Evolutionary conservation across 805 yeast genomes (phyloP).

Genomic region (Spathaspora hagerdaliae): DNA sequence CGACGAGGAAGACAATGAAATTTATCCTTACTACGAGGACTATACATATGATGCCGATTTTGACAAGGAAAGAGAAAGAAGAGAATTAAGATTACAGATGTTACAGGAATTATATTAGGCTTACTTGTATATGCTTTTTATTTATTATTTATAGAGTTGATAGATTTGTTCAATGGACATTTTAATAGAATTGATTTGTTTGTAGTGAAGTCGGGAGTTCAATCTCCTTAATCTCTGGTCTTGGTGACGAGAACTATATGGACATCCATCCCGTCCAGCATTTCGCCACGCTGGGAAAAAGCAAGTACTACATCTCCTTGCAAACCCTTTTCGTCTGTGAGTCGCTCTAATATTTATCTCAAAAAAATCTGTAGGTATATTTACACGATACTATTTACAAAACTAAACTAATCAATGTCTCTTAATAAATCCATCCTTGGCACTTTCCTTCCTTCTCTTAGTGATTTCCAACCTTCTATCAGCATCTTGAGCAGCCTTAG

Average conservation of each 20-base stretch:
- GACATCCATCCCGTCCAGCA: not conserved
- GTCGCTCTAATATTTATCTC: not conserved
- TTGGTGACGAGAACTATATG: too few species aligned
- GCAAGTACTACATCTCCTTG: not conserved
- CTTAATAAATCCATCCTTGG: conserved; percentile 33
- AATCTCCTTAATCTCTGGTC: too few species aligned
- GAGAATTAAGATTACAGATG: conserved; percentile 36
- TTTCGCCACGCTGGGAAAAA: too few species aligned
- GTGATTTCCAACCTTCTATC: conserved; percentile 35
- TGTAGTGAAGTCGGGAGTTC: too few species aligned
- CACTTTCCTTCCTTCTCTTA: conserved; percentile 28
- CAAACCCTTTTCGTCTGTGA: not conserved
- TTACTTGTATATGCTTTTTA: not conserved
- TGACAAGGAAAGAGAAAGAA: conserved; percentile 32
- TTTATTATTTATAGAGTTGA: not conserved
- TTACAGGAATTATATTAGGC: conserved; percentile 24
- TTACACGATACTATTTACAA: too few species aligned
- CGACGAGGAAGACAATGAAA: conserved; percentile 13
- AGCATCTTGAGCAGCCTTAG: conserved; percentile 30
- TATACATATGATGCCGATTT: not conserved
- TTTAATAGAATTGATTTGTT: too few species aligned
- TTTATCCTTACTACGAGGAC: conserved; percentile 1
- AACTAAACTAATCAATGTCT: conserved; percentile 23
- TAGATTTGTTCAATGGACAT: not conserved
- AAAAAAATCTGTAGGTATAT: too few species aligned